Evolutionary conservation across 768 basidiomycete species (phyloP).

Genomic region (Tylopilus felleus): DNA sequence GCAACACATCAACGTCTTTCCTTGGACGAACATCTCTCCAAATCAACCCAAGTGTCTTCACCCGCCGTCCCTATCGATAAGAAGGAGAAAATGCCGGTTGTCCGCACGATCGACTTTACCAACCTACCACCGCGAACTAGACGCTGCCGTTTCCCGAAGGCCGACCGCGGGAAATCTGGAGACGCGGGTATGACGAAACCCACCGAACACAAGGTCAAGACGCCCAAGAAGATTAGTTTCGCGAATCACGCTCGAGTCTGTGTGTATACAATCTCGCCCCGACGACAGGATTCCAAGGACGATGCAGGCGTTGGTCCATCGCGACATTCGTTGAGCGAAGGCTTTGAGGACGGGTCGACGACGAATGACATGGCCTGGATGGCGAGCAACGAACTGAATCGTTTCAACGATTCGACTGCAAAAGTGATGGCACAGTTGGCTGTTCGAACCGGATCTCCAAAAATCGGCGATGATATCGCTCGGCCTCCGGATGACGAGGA

Average conservation of each 20-base stretch:
- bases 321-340: background rate
- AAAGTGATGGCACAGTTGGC: background rate
- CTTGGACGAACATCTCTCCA: background rate
- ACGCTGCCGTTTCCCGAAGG: slow-evolving; percentile 11
- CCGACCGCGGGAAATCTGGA: background rate
- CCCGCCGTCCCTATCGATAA: background rate
- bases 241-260: slow-evolving; percentile 22
- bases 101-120: slow-evolving; percentile 31
- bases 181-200: background rate
- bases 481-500: background rate
- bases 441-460: background rate
- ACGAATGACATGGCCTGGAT: background rate
- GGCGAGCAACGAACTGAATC: background rate
- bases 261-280: slow-evolving; percentile 17
- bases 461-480: background rate
- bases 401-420: background rate
- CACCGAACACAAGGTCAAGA: slow-evolving; percentile 14
- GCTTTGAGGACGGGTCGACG: background rate
- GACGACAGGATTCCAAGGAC: background rate
- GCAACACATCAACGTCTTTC: background rate
- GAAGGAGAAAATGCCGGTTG: background rate
- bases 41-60: background rate
- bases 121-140: slow-evolving; percentile 10
- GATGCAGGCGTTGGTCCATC: background rate
- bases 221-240: slow-evolving; percentile 27